Percentiles rank a stretch among this genome's conserved stretches.
phyloP scores from a whole-genome alignment of 805 yeast genomes.

The Candida arabinofermentans region DNA sequence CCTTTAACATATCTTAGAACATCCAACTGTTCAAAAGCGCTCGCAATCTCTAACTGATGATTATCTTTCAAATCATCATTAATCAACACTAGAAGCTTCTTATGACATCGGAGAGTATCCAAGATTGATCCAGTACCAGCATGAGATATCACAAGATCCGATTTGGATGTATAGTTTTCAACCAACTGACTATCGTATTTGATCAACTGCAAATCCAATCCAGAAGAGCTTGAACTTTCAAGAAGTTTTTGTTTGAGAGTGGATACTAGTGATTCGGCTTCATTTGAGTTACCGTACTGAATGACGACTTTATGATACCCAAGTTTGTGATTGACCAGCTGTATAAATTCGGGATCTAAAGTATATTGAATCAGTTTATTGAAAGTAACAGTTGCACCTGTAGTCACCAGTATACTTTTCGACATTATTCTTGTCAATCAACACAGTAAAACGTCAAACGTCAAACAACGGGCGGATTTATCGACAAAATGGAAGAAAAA shows the following conservation, averaged over 20 bases:
- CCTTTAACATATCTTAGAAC: constrained; percentile 24
- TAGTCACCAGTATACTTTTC: constrained; percentile 52
- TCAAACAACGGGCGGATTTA: too few relatives aligned
- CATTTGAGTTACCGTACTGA: constrained; percentile 50
- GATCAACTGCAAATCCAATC: constrained; percentile 21
- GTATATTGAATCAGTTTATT: constrained; percentile 47
- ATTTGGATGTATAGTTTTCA: constrained; percentile 35
- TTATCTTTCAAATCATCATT: constrained; percentile 78
- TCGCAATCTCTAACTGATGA: constrained; percentile 78
- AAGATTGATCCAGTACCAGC: constrained; percentile 91
- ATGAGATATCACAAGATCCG: constrained; percentile 74
- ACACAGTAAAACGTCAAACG: too few relatives aligned
- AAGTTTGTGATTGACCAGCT: constrained; percentile 23
- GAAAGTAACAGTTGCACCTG: constrained; percentile 92
- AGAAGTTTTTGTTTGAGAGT: constrained; percentile 5
- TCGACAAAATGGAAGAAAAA: too few relatives aligned
- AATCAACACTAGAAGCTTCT: constrained; percentile 63
- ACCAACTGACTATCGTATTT: constrained; percentile 40
- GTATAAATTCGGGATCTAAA: constrained; percentile 33
- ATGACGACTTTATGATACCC: constrained; percentile 43
- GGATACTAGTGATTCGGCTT: constrained; percentile 10
- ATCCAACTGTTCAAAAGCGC: constrained; percentile 38
- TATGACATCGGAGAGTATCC: constrained; percentile 59
- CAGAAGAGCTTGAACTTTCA: not conserved
- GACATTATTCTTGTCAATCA: too few relatives aligned